Percentiles rank a stretch among this genome's conserved stretches.
Conservation (phyloP, 2,329 filamentous ascomycete species). For the Epichloe uncinata region DNA sequence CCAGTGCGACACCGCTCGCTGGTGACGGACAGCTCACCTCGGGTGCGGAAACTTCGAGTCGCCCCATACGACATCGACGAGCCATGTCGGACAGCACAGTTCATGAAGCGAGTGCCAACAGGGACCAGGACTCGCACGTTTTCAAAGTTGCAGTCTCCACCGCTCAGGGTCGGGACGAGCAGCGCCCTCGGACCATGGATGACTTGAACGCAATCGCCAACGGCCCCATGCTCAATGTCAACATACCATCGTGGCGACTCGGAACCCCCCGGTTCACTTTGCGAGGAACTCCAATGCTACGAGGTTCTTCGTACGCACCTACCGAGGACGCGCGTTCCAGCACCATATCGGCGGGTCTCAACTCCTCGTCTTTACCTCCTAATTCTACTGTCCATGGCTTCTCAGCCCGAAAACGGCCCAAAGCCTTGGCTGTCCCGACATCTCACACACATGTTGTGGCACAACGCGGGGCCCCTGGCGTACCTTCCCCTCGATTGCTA, state of each 20-base stretch:
- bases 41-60: conserved; percentile 11
- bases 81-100: conserved; percentile 67
- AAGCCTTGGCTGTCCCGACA: conserved; percentile 24
- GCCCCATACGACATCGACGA: conserved; percentile 36
- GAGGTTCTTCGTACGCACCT: conserved; percentile 68
- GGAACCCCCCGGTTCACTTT: conserved; percentile 71
- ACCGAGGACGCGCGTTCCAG: conserved; percentile 59
- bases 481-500: conserved; percentile 26
- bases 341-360: conserved; percentile 36
- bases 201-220: conserved; percentile 28
- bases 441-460: conserved; percentile 16
- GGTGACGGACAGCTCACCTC: conserved; percentile 21
- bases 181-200: conserved; percentile 49
- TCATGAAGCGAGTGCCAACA: conserved; percentile 44
- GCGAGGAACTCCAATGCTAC: conserved; percentile 61
- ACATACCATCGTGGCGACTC: conserved; percentile 73
- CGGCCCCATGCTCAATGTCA: conserved; percentile 51
- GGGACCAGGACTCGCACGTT: conserved; percentile 48
- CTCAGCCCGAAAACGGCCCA: conserved; percentile 21
- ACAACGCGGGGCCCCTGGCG: conserved; percentile 12
- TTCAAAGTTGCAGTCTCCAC: conserved; percentile 74
- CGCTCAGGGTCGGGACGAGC: conserved; percentile 36
- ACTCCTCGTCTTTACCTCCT: conserved; percentile 20
- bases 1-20: conserved; percentile 23
- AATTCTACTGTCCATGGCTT: conserved; percentile 14